These are phyloP conservation scores for Cercospora zeae-maydis DNA, from an alignment of 2,329 filamentous ascomycete species.

Conservation along the genomic window DNA sequence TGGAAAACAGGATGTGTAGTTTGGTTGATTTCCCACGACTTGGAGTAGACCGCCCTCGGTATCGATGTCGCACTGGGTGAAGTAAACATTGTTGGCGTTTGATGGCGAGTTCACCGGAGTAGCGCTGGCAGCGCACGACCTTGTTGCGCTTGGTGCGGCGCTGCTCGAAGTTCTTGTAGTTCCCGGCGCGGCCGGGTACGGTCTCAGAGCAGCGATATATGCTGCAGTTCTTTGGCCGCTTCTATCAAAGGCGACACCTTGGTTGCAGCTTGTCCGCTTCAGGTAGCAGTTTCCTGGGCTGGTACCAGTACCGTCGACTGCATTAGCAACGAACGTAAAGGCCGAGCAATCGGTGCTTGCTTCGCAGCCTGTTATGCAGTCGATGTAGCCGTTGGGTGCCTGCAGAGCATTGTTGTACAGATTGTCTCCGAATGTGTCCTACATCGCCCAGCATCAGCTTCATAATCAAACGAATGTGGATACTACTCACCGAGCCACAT, in stretches of 20 bases:
- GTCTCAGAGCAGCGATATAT: background rate
- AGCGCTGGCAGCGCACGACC: background rate
- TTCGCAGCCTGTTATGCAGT: background rate
- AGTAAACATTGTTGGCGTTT: slow-evolving; percentile 1
- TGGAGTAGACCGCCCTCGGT: background rate
- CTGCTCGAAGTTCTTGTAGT: background rate
- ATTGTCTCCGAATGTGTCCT: background rate
- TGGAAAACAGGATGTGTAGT: background rate
- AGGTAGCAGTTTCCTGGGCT: background rate
- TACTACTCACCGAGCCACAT: slow-evolving; percentile 1
- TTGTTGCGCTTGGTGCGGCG: background rate
- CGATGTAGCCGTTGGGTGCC: background rate
- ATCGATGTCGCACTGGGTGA: slow-evolving; percentile 1
- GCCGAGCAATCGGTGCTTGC: background rate
- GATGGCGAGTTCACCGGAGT: background rate
- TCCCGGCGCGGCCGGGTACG: background rate
- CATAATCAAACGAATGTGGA: background rate
- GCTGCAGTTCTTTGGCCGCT: background rate
- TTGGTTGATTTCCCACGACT: background rate
- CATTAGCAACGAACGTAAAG: background rate
- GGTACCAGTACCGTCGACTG: background rate
- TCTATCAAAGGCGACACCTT: background rate
- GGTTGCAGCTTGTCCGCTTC: background rate
- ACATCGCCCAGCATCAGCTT: background rate
- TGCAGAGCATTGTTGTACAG: background rate